phyloP scores from a whole-genome alignment of 2,329 filamentous ascomycete genomes.

The Fusarium compactum region DNA sequence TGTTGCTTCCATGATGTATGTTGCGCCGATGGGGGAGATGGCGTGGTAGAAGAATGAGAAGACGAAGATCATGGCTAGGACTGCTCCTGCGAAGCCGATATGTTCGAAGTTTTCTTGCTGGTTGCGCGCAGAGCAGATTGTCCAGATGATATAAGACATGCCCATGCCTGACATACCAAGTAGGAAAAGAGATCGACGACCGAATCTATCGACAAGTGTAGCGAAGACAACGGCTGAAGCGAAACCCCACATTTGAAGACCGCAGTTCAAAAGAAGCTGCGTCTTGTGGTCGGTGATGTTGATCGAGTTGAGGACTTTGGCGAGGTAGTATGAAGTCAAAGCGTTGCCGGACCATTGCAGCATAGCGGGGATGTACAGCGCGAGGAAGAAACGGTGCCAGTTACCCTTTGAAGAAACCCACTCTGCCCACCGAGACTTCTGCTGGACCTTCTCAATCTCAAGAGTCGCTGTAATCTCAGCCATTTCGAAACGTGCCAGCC shows the following conservation, averaged over 20 bases:
- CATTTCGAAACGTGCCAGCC: constrained; percentile 40
- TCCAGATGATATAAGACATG: constrained; percentile 54
- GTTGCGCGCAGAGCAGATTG: constrained; percentile 54
- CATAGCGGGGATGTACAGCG: constrained; percentile 48
- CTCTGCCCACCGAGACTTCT: constrained; percentile 38
- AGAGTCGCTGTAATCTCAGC: constrained; percentile 40
- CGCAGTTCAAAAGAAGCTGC: constrained; percentile 50
- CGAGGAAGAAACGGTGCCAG: constrained; percentile 50
- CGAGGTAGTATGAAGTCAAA: constrained; percentile 55
- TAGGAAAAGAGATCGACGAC: constrained; percentile 57
- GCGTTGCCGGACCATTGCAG: constrained; percentile 49
- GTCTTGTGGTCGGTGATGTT: constrained; percentile 52
- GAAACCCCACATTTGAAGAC: constrained; percentile 53
- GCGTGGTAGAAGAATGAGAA: constrained; percentile 46
- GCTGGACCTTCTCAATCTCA: constrained; percentile 44
- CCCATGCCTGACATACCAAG: constrained; percentile 53
- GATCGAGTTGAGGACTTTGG: constrained; percentile 55
- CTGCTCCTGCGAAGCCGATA: constrained; percentile 55
- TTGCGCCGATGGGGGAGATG: constrained; percentile 57
- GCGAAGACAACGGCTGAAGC: constrained; percentile 51
- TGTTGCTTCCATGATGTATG: constrained; percentile 61
- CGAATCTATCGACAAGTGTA: constrained; percentile 55
- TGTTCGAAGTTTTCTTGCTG: constrained; percentile 45
- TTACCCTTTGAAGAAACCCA: constrained; percentile 46
- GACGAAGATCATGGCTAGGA: constrained; percentile 55